Conservation (phyloP, 2,329 filamentous ascomycete species). For the Fusarium dimerum region DNA sequence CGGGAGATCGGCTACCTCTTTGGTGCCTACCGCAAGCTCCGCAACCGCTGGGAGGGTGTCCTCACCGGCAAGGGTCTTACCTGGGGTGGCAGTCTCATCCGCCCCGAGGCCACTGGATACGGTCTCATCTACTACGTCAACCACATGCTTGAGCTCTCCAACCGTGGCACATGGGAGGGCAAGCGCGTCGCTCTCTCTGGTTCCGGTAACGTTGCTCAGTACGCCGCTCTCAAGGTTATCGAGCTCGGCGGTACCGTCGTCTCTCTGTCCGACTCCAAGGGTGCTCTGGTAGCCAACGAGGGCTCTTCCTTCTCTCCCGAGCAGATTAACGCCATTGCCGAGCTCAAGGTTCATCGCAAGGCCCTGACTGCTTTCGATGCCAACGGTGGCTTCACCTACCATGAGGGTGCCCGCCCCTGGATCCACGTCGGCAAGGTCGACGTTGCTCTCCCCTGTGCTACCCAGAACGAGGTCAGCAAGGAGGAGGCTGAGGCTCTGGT, state of each 20-base stretch:
- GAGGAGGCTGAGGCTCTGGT: conserved; percentile 87
- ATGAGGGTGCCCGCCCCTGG: conserved; percentile 88
- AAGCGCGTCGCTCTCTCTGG: conserved; percentile 96
- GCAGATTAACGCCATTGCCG: conserved; percentile 76
- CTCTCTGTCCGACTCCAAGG: conserved; percentile 91
- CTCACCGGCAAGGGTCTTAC: conserved; percentile 91
- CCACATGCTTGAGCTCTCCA: conserved; percentile 92
- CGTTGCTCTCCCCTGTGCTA: conserved; percentile 88
- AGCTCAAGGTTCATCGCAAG: conserved; percentile 85
- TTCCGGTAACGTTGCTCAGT: conserved; percentile 97
- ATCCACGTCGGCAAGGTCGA: conserved; percentile 86
- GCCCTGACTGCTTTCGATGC: conserved; percentile 72
- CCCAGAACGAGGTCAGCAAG: conserved; percentile 94
- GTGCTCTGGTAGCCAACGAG: conserved; percentile 73
- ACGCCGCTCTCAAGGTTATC: conserved; percentile 92
- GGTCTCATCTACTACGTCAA: conserved; percentile 95
- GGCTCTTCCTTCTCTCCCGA: conserved; percentile 75
- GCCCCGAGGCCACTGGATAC: conserved; percentile 95
- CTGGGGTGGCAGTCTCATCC: conserved; percentile 93
- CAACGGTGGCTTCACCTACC: conserved; percentile 76
- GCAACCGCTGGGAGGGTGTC: conserved; percentile 93
- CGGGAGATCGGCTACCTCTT: conserved; percentile 96
- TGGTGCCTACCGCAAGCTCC: conserved; percentile 85
- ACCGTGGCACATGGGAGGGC: conserved; percentile 81
- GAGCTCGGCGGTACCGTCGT: conserved; percentile 92